Conservation (phyloP, 345 rosid genomes). For the Gossypium rotundifolium region DNA sequence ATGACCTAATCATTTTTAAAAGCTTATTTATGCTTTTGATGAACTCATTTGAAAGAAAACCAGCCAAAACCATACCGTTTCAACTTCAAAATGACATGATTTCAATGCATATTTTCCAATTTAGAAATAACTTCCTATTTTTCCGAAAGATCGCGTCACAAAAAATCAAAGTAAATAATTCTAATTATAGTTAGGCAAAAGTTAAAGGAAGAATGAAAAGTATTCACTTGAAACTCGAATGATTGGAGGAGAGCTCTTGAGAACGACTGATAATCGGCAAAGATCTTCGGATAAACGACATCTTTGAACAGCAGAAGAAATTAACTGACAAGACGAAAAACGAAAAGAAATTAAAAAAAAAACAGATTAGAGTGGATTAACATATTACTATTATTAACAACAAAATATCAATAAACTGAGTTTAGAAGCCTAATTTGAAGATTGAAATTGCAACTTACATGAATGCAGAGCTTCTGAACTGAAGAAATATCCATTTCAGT, state of each 20-base stretch:
- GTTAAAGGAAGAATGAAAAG: neutral
- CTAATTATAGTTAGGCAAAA: neutral
- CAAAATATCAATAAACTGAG: neutral
- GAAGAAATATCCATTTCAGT: constrained; percentile 22
- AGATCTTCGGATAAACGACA: constrained; percentile 61
- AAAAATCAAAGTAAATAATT: neutral
- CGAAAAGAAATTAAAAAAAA: constrained; percentile 2
- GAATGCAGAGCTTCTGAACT: constrained; percentile 23
- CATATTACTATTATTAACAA: neutral
- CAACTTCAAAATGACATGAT: neutral
- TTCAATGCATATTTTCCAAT: neutral
- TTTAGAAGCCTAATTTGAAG: neutral
- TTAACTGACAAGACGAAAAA: constrained; percentile 37
- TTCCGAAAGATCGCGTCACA: neutral
- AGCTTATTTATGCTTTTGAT: neutral
- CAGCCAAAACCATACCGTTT: neutral
- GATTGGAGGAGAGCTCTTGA: constrained; percentile 32
- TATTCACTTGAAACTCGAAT: constrained; percentile 51
- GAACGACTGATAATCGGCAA: constrained; percentile 60
- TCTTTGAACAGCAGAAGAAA: constrained; percentile 66
- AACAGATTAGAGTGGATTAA: neutral
- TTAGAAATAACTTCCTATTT: too few species aligned
- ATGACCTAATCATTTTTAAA: neutral
- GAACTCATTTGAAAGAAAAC: neutral
- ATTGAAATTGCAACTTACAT: constrained; percentile 17